Evolutionary conservation across 441 rosid species (phyloP).

Genomic region (Aquilaria agallochum): DNA sequence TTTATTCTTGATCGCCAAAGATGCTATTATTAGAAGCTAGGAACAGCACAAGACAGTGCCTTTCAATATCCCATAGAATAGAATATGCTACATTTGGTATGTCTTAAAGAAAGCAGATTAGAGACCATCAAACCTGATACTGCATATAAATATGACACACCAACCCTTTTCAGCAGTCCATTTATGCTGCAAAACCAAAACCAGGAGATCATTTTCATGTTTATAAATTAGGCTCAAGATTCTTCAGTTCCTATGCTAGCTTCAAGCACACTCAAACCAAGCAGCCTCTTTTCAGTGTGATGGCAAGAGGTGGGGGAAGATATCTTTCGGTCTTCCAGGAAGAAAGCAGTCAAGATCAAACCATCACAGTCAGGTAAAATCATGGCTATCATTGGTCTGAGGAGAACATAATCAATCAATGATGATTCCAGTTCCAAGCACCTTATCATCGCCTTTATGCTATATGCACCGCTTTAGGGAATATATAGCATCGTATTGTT

Average conservation of each 20-base stretch:
- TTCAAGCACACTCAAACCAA: slow-evolving; percentile 25
- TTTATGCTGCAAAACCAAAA: slow-evolving; percentile 4
- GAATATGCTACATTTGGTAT: slow-evolving; percentile 19
- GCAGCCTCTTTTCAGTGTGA: too few species aligned
- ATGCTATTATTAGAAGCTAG: neutral
- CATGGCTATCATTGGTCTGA: slow-evolving; percentile 38
- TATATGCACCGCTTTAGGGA: slow-evolving; percentile 17
- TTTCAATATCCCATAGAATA: slow-evolving; percentile 17
- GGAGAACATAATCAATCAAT: slow-evolving; percentile 30
- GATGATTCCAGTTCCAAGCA: slow-evolving; percentile 26
- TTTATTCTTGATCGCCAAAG: neutral
- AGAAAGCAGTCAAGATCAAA: slow-evolving; percentile 39
- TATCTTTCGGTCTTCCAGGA: slow-evolving; percentile 13
- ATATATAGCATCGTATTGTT: slow-evolving; percentile 24
- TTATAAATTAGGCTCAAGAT: slow-evolving; percentile 20
- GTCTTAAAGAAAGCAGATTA: slow-evolving; percentile 12
- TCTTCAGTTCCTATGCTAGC: slow-evolving; percentile 26
- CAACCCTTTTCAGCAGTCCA: slow-evolving; percentile 16
- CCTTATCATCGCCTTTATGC: slow-evolving; percentile 35
- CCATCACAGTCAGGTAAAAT: slow-evolving; percentile 33
- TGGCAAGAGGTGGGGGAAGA: slow-evolving; percentile 6
- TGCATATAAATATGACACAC: slow-evolving; percentile 12
- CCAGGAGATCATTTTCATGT: slow-evolving; percentile 5
- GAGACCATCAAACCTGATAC: slow-evolving; percentile 20
- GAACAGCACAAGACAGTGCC: slow-evolving; percentile 7